phyloP scores from a whole-genome alignment of 768 basidiomycete species.

The Candolleomyces aberdarensis region DNA sequence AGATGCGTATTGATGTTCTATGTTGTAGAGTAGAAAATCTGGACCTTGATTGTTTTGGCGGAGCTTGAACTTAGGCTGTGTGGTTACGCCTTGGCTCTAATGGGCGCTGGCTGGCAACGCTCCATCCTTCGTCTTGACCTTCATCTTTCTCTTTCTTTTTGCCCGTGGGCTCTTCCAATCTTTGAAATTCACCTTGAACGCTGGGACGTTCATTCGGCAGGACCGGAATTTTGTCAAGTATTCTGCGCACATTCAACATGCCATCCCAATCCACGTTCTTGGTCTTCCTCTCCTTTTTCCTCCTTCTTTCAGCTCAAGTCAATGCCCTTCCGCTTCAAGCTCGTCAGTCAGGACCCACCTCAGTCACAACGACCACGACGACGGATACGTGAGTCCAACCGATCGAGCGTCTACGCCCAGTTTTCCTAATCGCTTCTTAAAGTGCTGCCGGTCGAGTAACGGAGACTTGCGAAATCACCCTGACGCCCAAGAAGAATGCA shows the following conservation, averaged over 20 bases:
- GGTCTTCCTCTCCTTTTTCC: slow-evolving; percentile 36
- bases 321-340: slow-evolving; percentile 34
- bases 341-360: slow-evolving; percentile 34
- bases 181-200: slow-evolving; percentile 27
- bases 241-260: slow-evolving; percentile 34
- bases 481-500: slow-evolving; percentile 50
- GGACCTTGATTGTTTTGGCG: slow-evolving; percentile 5
- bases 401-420: not conserved
- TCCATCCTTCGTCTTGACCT: slow-evolving; percentile 3
- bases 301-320: slow-evolving; percentile 28
- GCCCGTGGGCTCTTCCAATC: slow-evolving; percentile 47
- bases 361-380: slow-evolving; percentile 41
- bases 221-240: slow-evolving; percentile 21
- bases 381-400: slow-evolving; percentile 42
- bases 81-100: not conserved
- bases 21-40: not conserved
- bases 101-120: not conserved
- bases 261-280: slow-evolving; percentile 32
- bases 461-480: slow-evolving; percentile 56
- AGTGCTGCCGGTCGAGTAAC: slow-evolving; percentile 50
- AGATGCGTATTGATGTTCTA: not conserved
- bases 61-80: slow-evolving; percentile 18
- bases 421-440: slow-evolving; percentile 14
- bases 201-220: slow-evolving; percentile 14
- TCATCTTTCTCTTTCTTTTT: slow-evolving; percentile 21